phyloP scores from a whole-genome alignment of 176 grass and related monocot species.

The Urochloa ruziziensis region DNA sequence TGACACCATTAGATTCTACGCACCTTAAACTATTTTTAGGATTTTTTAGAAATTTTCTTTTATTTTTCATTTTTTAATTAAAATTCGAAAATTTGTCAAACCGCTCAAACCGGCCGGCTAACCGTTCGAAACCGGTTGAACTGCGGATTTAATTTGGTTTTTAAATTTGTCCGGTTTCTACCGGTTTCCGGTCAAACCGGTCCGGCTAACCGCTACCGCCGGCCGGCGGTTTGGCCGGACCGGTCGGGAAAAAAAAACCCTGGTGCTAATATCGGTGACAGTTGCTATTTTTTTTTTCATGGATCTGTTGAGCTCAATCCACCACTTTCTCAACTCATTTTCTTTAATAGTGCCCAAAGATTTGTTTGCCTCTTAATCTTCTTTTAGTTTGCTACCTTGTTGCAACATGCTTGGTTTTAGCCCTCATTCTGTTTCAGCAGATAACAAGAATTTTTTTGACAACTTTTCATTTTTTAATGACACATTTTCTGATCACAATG shows the following conservation, averaged over 20 bases:
- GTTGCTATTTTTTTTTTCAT: slow-evolving; percentile 12
- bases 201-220: too few species aligned
- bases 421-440: not conserved
- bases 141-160: too few species aligned
- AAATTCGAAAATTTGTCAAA: too few species aligned
- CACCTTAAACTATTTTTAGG: too few species aligned
- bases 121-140: too few species aligned
- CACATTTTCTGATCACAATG: not conserved
- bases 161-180: too few species aligned
- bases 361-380: slow-evolving; percentile 5
- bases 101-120: too few species aligned
- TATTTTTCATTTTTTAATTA: too few species aligned
- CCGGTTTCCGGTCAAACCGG: too few species aligned
- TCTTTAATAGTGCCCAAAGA: not conserved
- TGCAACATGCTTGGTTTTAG: not conserved
- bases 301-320: not conserved
- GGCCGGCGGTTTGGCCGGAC: too few species aligned
- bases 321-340: not conserved
- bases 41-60: too few species aligned
- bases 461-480: not conserved
- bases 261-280: not conserved
- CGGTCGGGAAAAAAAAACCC: not conserved
- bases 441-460: not conserved
- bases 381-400: not conserved
- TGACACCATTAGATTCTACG: too few species aligned